Base-by-base conservation (phyloP, 768 basidiomycete genomes). In the Tulasnella sp. region DNA sequence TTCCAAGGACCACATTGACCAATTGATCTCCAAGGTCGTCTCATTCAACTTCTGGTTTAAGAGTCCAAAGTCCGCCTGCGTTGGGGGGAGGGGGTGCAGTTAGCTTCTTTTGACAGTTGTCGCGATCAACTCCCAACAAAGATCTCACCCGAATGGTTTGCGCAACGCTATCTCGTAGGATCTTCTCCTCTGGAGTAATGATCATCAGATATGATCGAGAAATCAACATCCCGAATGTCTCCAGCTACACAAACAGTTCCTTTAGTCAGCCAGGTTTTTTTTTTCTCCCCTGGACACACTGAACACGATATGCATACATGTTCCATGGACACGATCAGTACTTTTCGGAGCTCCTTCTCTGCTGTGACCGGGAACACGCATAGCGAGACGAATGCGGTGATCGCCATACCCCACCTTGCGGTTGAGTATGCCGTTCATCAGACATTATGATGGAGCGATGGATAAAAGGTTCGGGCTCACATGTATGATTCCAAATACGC, bases 1-100 rank as follows among this genome's bases (percentile, higher is more conserved):
- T 3, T 60, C 38, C 60, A 71, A 64, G 11, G 64, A 63, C 50
- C 60, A 69, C 34, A 5, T 38, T n/a, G 69, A 68, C 49, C 59
- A 71, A 59, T 69, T 69, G 56, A 70, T 62, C 54, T 71, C 66
- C 24, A 68, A 48, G 3, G 63, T 60, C 4, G 68, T 67, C 29
- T 62, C 63, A 1, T 54, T 65, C 17, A 70, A 51, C 51, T 68
- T 65, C 58, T 66, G 57, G n/a, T 64, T 59, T 11, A 71, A 64
- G 43, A 68, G 64, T 5, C 67, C 68, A 50, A 69, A 67, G 48
- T 71, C 70, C 27, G 66, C 66, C 62, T 68, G 46, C n/a, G n/a
- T n/a, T n/a, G n/a, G n/a, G n/a, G 19, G n/a, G 9, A 4, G 25
- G 41, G 31, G 43, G 10, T n/a, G 8, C 15, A 15, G 21, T 49